Base-by-base conservation (phyloP, 805 yeast genomes). In the Suhomyces faveliae region DNA sequence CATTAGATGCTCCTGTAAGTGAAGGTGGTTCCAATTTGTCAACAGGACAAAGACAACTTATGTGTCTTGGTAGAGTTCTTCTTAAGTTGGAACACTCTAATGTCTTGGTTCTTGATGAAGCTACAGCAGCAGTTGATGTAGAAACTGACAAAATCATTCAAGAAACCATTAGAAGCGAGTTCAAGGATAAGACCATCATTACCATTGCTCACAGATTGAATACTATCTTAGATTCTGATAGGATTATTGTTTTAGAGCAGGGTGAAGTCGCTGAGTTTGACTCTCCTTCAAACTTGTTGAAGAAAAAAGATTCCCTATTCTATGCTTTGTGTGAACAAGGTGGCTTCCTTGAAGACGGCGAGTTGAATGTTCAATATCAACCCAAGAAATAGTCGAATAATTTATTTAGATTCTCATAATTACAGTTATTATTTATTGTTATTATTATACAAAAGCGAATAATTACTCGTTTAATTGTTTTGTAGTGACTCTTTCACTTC, bases 71-170 rank as follows among this genome's bases (percentile, higher is more conserved):
- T 0, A 74, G 96, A 62, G 94, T 91, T 1, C 70, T 87, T 51
- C 73, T 85, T 53, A 83, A 82, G 51, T 77, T 81, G 33, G 72
- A 82, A 5, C 80, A 82, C 50, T 69, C 76, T 4, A 67, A 70
- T 41, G 78, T 87, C 37, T 72, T 87, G 52, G 83, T 87, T 7
- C 68, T 87, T 58, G 96, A 87, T 66, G 96, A 87, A 67, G 95
- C 95, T 10, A 87, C 96, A 2, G 94, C 96, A 4, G 90, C 92
- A 5, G 94, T 87, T 44, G 96, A 87, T 67, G 91, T 87, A 30
- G 89, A 86, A 61, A 87, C 96, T 2, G 96, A 87, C 66, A 71
- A 81, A 51, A 78, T 87, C 47, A 76, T 87, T 45, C 95, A 87
- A 69, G 81, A 84, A 51, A 87, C 96, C 1, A 87, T 87, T 44